Percentiles rank a stretch among this genome's conserved stretches.
Conservation (phyloP, 2,329 filamentous ascomycete species). For the Alternaria rosae region DNA sequence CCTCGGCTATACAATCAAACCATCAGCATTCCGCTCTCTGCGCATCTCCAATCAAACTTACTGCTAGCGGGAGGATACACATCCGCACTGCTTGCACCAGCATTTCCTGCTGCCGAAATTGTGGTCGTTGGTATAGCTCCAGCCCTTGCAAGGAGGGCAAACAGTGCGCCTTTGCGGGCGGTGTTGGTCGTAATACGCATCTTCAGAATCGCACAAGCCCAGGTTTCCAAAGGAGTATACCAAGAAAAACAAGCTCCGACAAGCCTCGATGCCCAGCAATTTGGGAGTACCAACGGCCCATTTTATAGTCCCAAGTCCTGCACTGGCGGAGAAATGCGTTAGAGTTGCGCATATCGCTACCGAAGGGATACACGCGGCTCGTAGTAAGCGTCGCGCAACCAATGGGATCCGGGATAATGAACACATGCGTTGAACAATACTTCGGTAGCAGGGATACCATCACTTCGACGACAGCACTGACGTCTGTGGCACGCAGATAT, state of each 20-base stretch:
- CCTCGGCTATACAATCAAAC: slow-evolving; percentile 23
- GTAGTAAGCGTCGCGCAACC: background rate
- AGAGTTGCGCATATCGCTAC: background rate
- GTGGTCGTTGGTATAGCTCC: slow-evolving; percentile 26
- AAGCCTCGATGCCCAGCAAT: slow-evolving; percentile 32
- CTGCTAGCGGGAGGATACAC: slow-evolving; percentile 35
- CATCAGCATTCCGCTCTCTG: slow-evolving; percentile 5
- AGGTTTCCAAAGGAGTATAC: background rate
- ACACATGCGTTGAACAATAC: background rate
- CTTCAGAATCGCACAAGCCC: slow-evolving; percentile 2
- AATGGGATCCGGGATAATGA: background rate
- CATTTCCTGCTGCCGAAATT: slow-evolving; percentile 23
- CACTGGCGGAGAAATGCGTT: background rate
- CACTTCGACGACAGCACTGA: background rate
- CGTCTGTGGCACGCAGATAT: background rate
- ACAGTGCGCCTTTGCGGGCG: slow-evolving; percentile 12
- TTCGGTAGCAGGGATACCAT: background rate
- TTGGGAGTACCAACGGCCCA: background rate
- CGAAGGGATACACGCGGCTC: slow-evolving; percentile 2
- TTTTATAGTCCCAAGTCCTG: slow-evolving; percentile 18
- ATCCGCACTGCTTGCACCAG: slow-evolving; percentile 26
- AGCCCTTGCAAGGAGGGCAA: slow-evolving; percentile 15
- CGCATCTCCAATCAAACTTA: slow-evolving; percentile 18
- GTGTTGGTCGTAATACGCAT: slow-evolving; percentile 12
- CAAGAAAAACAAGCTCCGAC: slow-evolving; percentile 19